Evolutionary conservation across 139 green algal genomes (phyloP), one percentile per base, ranked within the genome.

Genomic region (Coccomyxa sp.): DNA sequence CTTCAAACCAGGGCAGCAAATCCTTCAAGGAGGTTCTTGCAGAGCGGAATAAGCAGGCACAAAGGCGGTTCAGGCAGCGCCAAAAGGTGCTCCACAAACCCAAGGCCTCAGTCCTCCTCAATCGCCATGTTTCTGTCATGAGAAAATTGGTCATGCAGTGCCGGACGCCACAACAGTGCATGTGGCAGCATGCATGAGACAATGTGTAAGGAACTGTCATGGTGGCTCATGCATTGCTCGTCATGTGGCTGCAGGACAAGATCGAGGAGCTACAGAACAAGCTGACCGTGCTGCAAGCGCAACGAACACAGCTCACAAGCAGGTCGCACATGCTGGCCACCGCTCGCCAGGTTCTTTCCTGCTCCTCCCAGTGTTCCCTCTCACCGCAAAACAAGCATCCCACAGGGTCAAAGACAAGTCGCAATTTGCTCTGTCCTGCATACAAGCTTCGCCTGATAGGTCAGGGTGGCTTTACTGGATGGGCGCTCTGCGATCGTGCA

Each of bases 21-120:
- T 80, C 76, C 76, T 80, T 80, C 31, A 80, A 80, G 76, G 16
- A 80, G 31, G 17, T 80, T 7, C 76, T 57, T 18, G 76, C 76
- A 63, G 76, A 80, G 15, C 30, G 76, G 23, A 80, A 80, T 14
- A 80, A 80, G 38, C 76, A 80, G 76, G 76, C 76, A 13, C 76
- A 80, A 27, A 21, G 76, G 30, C 76, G 76, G 16, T 80, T 80
- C 38, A 30, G 76, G 30, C 32, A 59, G 32, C 31, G 76, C 16
- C 76, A 80, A 27, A 80, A 80, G 76, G 76, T 80, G 59, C 31
- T 63, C 23, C 71, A 18, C 27, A 9, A 77, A 11, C 9, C 21
- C 18, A 71, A 28, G 21, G 18, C 63, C 63, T 71, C 63, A 4
- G 4, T 71, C 18, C 63, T 14, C 21, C 18, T 21, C 63, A 71